Evolutionary conservation across 2,329 filamentous ascomycete species (phyloP), one percentile per base, ranked within the genome.

Genomic region (Seiridium unicorne): DNA sequence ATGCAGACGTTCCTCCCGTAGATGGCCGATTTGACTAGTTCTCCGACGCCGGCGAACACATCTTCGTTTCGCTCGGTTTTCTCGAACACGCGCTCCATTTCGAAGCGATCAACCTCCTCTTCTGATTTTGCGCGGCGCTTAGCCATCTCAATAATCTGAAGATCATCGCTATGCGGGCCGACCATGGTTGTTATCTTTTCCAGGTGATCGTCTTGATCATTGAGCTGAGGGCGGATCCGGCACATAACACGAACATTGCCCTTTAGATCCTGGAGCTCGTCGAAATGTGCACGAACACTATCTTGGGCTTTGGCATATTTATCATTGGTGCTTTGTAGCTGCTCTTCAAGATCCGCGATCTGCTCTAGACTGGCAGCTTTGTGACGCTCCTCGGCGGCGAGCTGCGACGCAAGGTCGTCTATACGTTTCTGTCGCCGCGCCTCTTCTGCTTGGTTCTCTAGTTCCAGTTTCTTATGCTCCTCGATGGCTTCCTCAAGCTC

Each of bases 61-160:
- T 61, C 31, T 35, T 46, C 49, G 51, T 61, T 61, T 26, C 40
- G 35, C 26, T 57, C 49, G 44, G 4, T 5, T 5, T 13, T 5
- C 11, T 34, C 60, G 11, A 61, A 61, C 13, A 61, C 56, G n/a
- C 51, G 51, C 56, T 61, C 60, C 26, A 61, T 58, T 13, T 53
- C 31, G 32, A 59, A 59, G 4, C 18, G 6, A n/a, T 59, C 57
- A 3, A 58, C 26, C 9, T 51, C 47, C 8, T n/a, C 31, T 5
- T 8, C 34, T 4, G 51, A 11, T 11, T 42, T 44, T 11, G 44
- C 57, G 3, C 7, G 32, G 13, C 48, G 35, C 57, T 48, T 51
- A 40, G 57, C 46, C 56, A 58, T 58, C 11, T 32, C 8, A 4
- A 51, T 26, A 3, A 51, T 47, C 47, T 51, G 46, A 9, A 55